phyloP scores from a whole-genome alignment of 371 early-diverging fungal species.

The Rhizopus sp. region DNA sequence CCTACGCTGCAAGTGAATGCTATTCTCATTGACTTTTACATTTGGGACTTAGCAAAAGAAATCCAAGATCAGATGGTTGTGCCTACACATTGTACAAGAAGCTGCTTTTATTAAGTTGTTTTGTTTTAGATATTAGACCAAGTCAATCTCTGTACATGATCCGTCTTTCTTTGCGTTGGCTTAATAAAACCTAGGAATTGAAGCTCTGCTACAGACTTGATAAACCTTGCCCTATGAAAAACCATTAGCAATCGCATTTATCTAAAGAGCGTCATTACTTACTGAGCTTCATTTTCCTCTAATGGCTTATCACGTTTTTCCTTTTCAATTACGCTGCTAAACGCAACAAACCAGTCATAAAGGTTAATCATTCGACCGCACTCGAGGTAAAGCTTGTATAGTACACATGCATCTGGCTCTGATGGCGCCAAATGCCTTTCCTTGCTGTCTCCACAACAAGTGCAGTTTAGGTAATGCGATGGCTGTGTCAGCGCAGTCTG shows the following conservation, averaged over 20 bases:
- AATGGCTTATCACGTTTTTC: conserved; percentile 35
- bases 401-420: conserved; percentile 82
- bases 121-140: conserved; percentile 69
- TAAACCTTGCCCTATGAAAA: conserved; percentile 74
- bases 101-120: neutral
- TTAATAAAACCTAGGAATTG: conserved; percentile 90
- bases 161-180: conserved; percentile 86
- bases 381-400: conserved; percentile 88
- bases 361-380: conserved; percentile 92
- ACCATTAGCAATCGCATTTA: neutral
- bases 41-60: conserved; percentile 88
- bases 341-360: conserved; percentile 89
- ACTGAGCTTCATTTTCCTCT: conserved; percentile 52
- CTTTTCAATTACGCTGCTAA: conserved; percentile 66
- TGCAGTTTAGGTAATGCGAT: conserved; percentile 73
- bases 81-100: conserved; percentile 70
- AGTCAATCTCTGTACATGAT: conserved; percentile 86
- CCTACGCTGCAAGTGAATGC: conserved; percentile 54
- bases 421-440: conserved; percentile 53
- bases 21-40: conserved; percentile 85
- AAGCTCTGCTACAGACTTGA: conserved; percentile 80
- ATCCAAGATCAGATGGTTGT: conserved; percentile 58
- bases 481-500: conserved; percentile 84
- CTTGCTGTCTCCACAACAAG: conserved; percentile 59
- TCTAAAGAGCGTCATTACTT: conserved; percentile 13